phyloP scores from a whole-genome alignment of 192 early-diverging fungal genomes.

The Coemansia furcata region DNA sequence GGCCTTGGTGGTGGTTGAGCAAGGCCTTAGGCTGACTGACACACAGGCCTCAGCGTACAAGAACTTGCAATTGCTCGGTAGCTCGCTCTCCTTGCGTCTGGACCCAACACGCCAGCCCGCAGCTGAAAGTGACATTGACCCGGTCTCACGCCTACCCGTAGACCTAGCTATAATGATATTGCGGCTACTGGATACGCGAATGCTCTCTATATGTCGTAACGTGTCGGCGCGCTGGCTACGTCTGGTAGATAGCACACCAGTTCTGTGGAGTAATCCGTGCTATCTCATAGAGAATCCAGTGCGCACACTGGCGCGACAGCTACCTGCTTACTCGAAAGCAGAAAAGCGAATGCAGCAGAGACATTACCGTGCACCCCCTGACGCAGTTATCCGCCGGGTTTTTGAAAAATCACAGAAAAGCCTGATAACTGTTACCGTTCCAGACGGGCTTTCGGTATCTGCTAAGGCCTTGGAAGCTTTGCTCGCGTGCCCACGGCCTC shows the following conservation, averaged over 20 bases:
- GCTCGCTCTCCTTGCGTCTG: constrained; percentile 16
- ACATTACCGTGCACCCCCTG: constrained; percentile 4
- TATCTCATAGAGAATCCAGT: not conserved
- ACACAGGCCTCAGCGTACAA: not conserved
- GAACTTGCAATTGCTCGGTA: constrained; percentile 19
- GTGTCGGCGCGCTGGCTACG: constrained; percentile 30
- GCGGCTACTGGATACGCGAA: constrained; percentile 16
- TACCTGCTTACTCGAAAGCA: constrained; percentile 35
- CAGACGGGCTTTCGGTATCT: constrained; percentile 3
- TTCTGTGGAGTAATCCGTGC: constrained; percentile 25
- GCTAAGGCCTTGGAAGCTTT: constrained; percentile 12
- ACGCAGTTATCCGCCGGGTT: constrained; percentile 11
- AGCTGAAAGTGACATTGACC: constrained; percentile 9
- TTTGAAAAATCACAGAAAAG: constrained; percentile 19
- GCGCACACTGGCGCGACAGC: constrained; percentile 8
- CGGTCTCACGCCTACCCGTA: constrained; percentile 12
- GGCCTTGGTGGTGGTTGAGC: constrained; percentile 18
- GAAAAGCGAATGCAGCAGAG: not conserved
- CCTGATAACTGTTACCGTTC: constrained; percentile 10
- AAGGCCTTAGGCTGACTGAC: constrained; percentile 1
- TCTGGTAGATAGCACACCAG: constrained; percentile 27
- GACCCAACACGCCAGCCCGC: constrained; percentile 17
- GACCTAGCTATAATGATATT: constrained; percentile 23
- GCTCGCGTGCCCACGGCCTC: constrained; percentile 20
- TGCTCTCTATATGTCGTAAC: constrained; percentile 20